Conservation (phyloP, 2,329 filamentous ascomycete genomes). For the Stylonectria norvegica region DNA sequence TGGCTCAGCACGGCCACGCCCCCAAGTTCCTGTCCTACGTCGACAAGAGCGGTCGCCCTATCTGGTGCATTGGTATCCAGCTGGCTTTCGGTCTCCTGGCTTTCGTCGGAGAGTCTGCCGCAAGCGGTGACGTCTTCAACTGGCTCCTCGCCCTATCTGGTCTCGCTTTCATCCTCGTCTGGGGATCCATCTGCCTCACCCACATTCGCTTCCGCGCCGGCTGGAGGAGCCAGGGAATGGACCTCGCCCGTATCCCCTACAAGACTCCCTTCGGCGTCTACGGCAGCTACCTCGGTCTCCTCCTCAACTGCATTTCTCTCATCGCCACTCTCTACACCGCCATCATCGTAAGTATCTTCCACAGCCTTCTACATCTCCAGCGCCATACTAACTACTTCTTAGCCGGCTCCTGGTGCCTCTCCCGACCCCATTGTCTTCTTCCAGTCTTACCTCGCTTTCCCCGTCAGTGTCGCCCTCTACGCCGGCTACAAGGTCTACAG, state of each 20-base stretch:
- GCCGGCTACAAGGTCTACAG: slow-evolving; percentile 72
- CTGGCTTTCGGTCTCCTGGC: slow-evolving; percentile 69
- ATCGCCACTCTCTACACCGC: slow-evolving; percentile 80
- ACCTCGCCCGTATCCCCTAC: slow-evolving; percentile 75
- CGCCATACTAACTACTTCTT: not conserved
- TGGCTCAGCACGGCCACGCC: slow-evolving; percentile 83
- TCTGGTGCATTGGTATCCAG: slow-evolving; percentile 68
- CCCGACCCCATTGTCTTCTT: slow-evolving; percentile 72
- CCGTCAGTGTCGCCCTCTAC: slow-evolving; percentile 66
- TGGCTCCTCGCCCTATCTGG: slow-evolving; percentile 78
- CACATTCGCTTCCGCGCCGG: slow-evolving; percentile 87
- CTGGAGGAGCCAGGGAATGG: slow-evolving; percentile 66
- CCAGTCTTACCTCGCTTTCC: slow-evolving; percentile 64
- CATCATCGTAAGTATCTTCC: slow-evolving; percentile 14
- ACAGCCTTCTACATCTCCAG: too few species aligned
- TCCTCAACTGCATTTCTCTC: slow-evolving; percentile 74
- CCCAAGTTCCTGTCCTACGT: slow-evolving; percentile 76
- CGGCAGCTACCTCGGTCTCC: slow-evolving; percentile 79
- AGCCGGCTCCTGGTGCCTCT: slow-evolving; percentile 54
- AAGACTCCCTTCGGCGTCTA: slow-evolving; percentile 70
- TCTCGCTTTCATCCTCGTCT: slow-evolving; percentile 75
- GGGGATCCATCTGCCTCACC: slow-evolving; percentile 78
- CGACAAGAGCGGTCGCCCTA: slow-evolving; percentile 75
- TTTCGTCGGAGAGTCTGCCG: slow-evolving; percentile 66
- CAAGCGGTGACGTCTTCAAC: slow-evolving; percentile 63